Conservation (phyloP, 1,284 basidiomycete species). For the Tilletia caries region DNA sequence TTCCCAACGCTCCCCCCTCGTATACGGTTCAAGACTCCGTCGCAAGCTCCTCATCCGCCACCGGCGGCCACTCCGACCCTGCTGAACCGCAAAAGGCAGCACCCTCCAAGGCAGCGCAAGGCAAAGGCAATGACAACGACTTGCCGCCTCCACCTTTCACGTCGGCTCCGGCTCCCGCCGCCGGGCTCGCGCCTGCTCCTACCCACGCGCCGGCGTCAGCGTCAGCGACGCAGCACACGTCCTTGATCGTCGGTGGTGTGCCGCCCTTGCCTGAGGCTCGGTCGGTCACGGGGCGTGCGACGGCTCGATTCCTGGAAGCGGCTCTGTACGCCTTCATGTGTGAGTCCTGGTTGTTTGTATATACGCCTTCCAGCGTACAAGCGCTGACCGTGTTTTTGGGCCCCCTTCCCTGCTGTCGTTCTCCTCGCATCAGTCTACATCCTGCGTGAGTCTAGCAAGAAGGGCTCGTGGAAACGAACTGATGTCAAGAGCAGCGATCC, state of each 20-base stretch:
- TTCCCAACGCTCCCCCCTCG: too few relatives aligned
- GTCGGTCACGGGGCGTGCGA: background rate
- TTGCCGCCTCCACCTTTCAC: too few relatives aligned
- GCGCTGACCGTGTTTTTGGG: too few relatives aligned
- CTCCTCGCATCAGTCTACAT: background rate
- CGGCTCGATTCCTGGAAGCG: background rate
- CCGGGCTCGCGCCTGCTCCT: too few relatives aligned
- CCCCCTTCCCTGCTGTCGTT: background rate
- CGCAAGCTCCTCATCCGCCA: too few relatives aligned
- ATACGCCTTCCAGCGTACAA: too few relatives aligned
- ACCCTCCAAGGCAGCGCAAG: too few relatives aligned
- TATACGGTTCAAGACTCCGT: too few relatives aligned
- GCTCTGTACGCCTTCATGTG: background rate
- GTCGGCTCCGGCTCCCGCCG: too few relatives aligned
- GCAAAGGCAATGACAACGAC: too few relatives aligned
- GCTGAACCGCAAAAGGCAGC: too few relatives aligned
- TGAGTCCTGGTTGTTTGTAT: background rate
- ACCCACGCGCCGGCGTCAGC: background rate
- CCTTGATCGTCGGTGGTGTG: background rate
- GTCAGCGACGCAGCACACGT: background rate
- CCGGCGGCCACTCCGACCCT: too few relatives aligned
- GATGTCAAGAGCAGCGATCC: background rate
- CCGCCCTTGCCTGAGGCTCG: background rate
- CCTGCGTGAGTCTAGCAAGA: constrained; percentile 4
- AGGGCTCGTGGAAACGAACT: background rate